Evolutionary conservation across 1,139 yeast genomes (phyloP).

Genomic region (Protomyces arabidopsidicola): DNA sequence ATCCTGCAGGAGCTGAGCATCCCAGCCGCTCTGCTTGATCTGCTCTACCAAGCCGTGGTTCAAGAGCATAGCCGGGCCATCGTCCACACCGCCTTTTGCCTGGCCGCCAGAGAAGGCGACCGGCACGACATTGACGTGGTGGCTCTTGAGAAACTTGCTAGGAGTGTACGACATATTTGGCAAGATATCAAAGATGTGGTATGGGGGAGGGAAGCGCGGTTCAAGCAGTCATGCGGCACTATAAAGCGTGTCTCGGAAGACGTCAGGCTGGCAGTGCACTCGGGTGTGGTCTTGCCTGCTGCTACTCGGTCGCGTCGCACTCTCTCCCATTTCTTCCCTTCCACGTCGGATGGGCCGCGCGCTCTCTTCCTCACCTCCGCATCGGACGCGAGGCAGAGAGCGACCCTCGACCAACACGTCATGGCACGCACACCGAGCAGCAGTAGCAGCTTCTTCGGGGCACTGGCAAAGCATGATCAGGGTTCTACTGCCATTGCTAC

Average conservation of each 20-base stretch:
- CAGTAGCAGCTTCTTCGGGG: neutral
- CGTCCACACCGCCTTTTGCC: conserved; percentile 86
- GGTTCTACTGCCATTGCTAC: neutral
- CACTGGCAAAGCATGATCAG: neutral
- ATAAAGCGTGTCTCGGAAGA: too few relatives aligned
- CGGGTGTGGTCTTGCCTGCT: too few relatives aligned
- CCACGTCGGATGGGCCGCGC: too few relatives aligned
- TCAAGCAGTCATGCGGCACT: too few relatives aligned
- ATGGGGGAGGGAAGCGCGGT: neutral
- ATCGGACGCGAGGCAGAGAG: too few relatives aligned
- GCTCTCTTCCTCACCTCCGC: too few relatives aligned
- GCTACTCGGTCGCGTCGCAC: too few relatives aligned
- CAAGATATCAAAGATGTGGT: neutral
- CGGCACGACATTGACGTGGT: conserved; percentile 31
- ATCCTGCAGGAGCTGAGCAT: conserved; percentile 54
- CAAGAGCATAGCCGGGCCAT: conserved; percentile 79
- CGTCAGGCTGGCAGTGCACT: too few relatives aligned
- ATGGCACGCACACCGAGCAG: neutral
- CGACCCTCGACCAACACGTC: neutral
- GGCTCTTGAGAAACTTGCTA: conserved; percentile 29
- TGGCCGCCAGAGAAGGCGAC: conserved; percentile 66
- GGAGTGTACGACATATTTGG: conserved; percentile 13
- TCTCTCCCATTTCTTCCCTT: too few relatives aligned
- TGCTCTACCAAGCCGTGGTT: conserved; percentile 66
- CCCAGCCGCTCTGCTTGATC: conserved; percentile 69